Base-by-base conservation (phyloP, 306 rosid species). In the Dalbergia cultrata region DNA sequence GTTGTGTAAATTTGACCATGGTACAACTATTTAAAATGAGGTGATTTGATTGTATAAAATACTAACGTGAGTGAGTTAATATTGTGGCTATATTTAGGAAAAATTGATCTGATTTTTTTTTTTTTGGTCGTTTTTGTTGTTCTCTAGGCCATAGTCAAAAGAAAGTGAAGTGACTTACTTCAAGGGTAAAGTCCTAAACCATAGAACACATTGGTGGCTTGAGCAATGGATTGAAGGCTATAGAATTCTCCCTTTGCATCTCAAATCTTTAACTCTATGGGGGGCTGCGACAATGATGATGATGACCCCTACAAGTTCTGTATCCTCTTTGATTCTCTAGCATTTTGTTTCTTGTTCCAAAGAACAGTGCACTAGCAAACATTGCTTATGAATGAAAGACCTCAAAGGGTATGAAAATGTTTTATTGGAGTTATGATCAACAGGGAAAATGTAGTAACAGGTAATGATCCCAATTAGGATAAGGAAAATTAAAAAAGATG, bases 121-220 rank as follows among this genome's bases (percentile, higher is more conserved):
- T n/a, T n/a, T n/a, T n/a, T n/a, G n/a, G n/a, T n/a, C n/a, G n/a
- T n/a, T n/a, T n/a, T n/a, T n/a, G n/a, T n/a, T n/a, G n/a, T n/a
- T n/a, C n/a, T n/a, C n/a, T n/a, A n/a, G n/a, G 31, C 31, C 31
- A 26, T 1, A 26, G 31, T 26, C 2, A 1, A 26, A 26, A 3
- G 31, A 70, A 70, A 62, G 22, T 8, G 17, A 43, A 58, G 50
- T 41, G 35, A 78, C 94, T 85, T 80, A 91, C 97, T 87, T 80
- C 52, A 80, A 7, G 91, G 86, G 44, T 93, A 81, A 19, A 97
- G 97, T 80, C 94, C 84, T 82, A 26, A 52, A 39, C 92, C 94
- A 78, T 84, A 93, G 77, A 88, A 93, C 73, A 91, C 86, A 16
- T 63, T 83, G 62, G 83, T 75, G 34, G 87, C 83, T 79, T 93